Evolutionary conservation across 2,329 filamentous ascomycete genomes (phyloP).

Genomic region (Fusarium sp.): DNA sequence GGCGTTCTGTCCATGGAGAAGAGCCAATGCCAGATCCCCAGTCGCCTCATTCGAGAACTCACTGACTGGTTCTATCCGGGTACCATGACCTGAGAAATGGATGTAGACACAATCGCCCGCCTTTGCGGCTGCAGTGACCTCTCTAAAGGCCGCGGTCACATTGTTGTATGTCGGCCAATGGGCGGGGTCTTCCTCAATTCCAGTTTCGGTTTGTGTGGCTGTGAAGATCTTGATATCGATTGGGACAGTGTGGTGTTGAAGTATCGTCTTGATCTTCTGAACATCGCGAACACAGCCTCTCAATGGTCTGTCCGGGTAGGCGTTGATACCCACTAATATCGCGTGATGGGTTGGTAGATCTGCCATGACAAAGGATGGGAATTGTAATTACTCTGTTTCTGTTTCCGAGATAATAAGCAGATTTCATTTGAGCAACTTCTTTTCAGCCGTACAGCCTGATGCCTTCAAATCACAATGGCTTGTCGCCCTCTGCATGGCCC

Average conservation of each 20-base stretch:
- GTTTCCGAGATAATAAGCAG: background rate
- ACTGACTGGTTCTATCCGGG: background rate
- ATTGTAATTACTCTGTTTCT: background rate
- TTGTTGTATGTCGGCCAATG: background rate
- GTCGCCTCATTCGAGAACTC: background rate
- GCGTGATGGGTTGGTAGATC: background rate
- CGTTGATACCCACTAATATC: constrained; percentile 21
- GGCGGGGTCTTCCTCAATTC: background rate
- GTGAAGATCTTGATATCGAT: constrained; percentile 7
- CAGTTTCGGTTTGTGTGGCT: background rate
- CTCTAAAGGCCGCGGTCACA: background rate
- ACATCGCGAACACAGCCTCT: constrained; percentile 23
- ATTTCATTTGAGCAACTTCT: background rate
- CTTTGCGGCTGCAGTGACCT: background rate
- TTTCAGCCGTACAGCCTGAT: background rate
- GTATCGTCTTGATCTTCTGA: background rate
- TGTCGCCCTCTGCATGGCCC: background rate
- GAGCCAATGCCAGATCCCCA: constrained; percentile 17
- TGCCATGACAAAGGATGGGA: background rate
- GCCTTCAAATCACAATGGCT: background rate
- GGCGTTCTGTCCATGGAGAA: background rate
- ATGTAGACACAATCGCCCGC: constrained; percentile 9
- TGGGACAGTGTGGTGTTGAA: background rate
- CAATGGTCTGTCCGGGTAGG: constrained; percentile 3
- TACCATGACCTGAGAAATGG: constrained; percentile 21